Conservation (phyloP, 805 yeast species). For the Starmerella stigmatis region DNA sequence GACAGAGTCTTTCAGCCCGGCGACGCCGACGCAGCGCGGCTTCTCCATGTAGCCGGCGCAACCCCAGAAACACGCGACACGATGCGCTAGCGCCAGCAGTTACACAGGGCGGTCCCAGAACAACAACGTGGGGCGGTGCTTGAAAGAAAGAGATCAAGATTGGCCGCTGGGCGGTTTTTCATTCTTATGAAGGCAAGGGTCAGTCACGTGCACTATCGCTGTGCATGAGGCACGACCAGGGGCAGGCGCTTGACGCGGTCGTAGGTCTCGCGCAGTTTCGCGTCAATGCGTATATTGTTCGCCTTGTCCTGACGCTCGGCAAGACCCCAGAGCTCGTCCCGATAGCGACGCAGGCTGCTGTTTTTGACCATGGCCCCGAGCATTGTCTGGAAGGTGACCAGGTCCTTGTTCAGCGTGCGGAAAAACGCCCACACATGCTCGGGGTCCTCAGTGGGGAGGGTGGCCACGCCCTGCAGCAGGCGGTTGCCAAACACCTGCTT, state of each 20-base stretch:
- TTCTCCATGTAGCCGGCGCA: background rate
- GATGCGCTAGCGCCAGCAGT: no score
- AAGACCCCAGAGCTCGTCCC: slow-evolving; percentile 18
- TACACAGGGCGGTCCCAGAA: no score
- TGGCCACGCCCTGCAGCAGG: slow-evolving; percentile 13
- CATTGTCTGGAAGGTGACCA: slow-evolving; percentile 25
- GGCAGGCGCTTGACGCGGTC: slow-evolving; percentile 10
- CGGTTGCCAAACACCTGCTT: slow-evolving; percentile 22
- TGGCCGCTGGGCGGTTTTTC: no score
- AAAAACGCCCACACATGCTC: slow-evolving; percentile 22
- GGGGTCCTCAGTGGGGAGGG: slow-evolving; percentile 4
- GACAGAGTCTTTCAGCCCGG: background rate
- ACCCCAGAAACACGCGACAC: no score
- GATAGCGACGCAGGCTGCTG: slow-evolving; percentile 10
- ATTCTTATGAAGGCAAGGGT: no score
- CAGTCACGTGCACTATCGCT: background rate
- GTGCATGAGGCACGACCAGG: background rate
- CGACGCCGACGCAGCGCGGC: background rate
- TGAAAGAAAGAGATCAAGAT: no score
- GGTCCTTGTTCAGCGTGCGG: slow-evolving; percentile 22
- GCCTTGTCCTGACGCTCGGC: slow-evolving; percentile 19
- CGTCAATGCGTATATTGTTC: slow-evolving; percentile 22
- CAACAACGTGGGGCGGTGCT: no score
- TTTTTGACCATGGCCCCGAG: slow-evolving; percentile 22
- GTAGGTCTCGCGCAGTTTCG: slow-evolving; percentile 21